Evolutionary conservation across 192 early-diverging fungal species (phyloP).

Genomic region (Lunasporangiospora selenospora): DNA sequence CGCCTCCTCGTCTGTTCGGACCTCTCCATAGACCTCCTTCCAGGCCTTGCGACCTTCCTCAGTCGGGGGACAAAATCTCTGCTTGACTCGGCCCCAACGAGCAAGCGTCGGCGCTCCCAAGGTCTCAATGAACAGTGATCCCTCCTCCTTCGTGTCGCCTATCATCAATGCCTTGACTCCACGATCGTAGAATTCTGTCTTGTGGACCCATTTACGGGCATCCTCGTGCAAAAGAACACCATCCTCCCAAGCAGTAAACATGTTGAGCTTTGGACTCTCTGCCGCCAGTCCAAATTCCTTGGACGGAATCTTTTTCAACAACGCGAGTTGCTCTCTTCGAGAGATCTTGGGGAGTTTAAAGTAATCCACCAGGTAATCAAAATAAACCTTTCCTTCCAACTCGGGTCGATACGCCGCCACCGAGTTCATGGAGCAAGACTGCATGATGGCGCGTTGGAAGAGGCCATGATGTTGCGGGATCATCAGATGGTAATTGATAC

Average conservation of each 20-base stretch:
- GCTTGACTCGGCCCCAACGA: background rate
- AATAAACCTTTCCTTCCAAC: conserved; percentile 18
- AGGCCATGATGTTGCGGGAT: conserved; percentile 24
- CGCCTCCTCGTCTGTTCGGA: conserved; percentile 11
- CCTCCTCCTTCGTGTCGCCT: conserved; percentile 24
- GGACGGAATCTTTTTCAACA: background rate
- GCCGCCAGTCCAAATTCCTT: conserved; percentile 6
- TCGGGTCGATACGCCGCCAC: conserved; percentile 15
- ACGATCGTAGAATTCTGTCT: conserved; percentile 18
- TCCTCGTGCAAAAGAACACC: conserved; percentile 24
- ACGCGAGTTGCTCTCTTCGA: conserved; percentile 12
- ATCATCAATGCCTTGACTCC: conserved; percentile 18
- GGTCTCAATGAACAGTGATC: conserved; percentile 4
- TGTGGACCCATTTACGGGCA: conserved; percentile 3
- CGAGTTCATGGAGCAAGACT: conserved; percentile 17
- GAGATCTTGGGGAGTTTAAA: conserved; percentile 17
- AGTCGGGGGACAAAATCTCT: conserved; percentile 10
- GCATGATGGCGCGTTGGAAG: conserved; percentile 34
- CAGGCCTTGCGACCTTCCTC: background rate
- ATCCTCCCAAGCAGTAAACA: conserved; percentile 28
- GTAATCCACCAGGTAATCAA: conserved; percentile 12
- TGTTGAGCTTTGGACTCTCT: conserved; percentile 3
- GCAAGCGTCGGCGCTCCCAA: conserved; percentile 1
- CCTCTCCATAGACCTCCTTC: conserved; percentile 6
- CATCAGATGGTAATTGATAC: conserved; percentile 28